phyloP scores from a whole-genome alignment of 2,329 filamentous ascomycete species.

The Cryoendolithus antarcticus region DNA sequence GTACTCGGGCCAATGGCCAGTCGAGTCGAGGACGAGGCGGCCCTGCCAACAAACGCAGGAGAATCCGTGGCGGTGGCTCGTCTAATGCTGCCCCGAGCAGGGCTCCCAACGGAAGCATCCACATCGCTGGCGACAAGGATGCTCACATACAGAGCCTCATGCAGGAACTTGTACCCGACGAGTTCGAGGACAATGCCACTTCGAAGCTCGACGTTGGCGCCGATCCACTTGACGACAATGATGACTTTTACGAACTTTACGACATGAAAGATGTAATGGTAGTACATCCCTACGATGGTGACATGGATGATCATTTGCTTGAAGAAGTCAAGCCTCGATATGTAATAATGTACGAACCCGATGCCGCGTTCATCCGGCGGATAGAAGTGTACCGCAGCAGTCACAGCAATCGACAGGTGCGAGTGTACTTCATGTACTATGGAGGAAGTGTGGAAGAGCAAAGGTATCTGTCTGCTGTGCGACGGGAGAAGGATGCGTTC shows the following conservation, averaged over 20 bases:
- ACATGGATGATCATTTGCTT: slow-evolving; percentile 90
- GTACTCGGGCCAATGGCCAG: slow-evolving; percentile 29
- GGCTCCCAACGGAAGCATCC: slow-evolving; percentile 60
- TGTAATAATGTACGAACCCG: slow-evolving; percentile 97
- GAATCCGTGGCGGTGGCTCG: slow-evolving; percentile 66
- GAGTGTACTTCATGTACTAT: slow-evolving; percentile 96
- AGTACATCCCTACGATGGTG: slow-evolving; percentile 86
- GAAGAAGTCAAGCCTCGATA: slow-evolving; percentile 89
- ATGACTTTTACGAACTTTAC: slow-evolving; percentile 82
- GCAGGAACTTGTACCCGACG: slow-evolving; percentile 70
- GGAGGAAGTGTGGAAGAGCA: slow-evolving; percentile 91
- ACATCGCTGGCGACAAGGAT: slow-evolving; percentile 70
- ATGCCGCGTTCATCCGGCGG: slow-evolving; percentile 82
- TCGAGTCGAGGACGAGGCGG: slow-evolving; percentile 47
- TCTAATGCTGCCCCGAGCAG: slow-evolving; percentile 47
- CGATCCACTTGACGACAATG: slow-evolving; percentile 81
- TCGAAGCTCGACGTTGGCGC: slow-evolving; percentile 64
- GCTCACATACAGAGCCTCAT: slow-evolving; percentile 71
- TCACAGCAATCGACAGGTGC: slow-evolving; percentile 75
- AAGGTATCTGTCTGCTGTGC: slow-evolving; percentile 73
- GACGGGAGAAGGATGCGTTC: slow-evolving; percentile 94
- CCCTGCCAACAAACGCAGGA: slow-evolving; percentile 73
- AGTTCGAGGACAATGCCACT: slow-evolving; percentile 49
- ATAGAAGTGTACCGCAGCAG: slow-evolving; percentile 95
- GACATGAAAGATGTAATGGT: slow-evolving; percentile 82